phyloP scores from a whole-genome alignment of 495 filamentous ascomycete species.

The Penicillium manginii region DNA sequence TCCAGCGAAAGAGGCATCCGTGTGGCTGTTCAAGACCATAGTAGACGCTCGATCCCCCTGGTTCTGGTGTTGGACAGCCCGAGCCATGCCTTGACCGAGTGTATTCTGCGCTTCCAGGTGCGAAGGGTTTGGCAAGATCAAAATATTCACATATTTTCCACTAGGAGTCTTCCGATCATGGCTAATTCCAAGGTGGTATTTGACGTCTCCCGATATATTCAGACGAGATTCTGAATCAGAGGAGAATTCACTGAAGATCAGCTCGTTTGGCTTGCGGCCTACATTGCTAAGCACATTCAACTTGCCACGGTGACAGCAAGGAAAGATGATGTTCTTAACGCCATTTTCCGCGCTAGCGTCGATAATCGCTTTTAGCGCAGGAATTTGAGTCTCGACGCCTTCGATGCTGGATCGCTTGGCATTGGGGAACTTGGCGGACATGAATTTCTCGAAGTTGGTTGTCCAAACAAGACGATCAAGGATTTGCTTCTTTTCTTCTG shows the following conservation, averaged over 20 bases:
- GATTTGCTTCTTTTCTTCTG: conserved; percentile 96
- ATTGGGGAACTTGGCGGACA: conserved; percentile 97
- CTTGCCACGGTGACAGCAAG: conserved; percentile 98
- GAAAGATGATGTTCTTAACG: conserved; percentile 97
- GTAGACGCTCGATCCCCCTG: conserved; percentile 88
- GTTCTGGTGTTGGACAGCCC: conserved; percentile 99
- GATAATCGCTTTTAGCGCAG: conserved; percentile 98
- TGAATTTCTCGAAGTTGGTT: conserved; percentile 92
- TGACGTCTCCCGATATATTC: conserved; percentile 97
- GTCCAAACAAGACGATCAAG: conserved; percentile 98
- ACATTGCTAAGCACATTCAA: conserved; percentile 98
- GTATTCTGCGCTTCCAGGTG: conserved; percentile 99
- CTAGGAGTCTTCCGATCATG: conserved; percentile 98
- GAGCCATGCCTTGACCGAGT: conserved; percentile 94
- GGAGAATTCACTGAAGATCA: conserved; percentile 97
- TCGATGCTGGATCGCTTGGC: conserved; percentile 99
- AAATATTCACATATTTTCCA: conserved; percentile 96
- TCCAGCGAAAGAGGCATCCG: conserved; percentile 94
- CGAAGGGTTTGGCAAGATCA: conserved; percentile 96
- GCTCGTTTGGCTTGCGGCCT: conserved; percentile 97
- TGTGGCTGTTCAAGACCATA: conserved; percentile 94
- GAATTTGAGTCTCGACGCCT: conserved; percentile 94
- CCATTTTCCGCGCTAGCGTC: conserved; percentile 98
- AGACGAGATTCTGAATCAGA: conserved; percentile 86
- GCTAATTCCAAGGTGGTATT: conserved; percentile 99